Percentiles rank a stretch among this genome's conserved stretches.
These are phyloP conservation scores for Backusella parvicylindrica DNA, from an alignment of 192 early-diverging fungal species.

Conservation along the genomic window DNA sequence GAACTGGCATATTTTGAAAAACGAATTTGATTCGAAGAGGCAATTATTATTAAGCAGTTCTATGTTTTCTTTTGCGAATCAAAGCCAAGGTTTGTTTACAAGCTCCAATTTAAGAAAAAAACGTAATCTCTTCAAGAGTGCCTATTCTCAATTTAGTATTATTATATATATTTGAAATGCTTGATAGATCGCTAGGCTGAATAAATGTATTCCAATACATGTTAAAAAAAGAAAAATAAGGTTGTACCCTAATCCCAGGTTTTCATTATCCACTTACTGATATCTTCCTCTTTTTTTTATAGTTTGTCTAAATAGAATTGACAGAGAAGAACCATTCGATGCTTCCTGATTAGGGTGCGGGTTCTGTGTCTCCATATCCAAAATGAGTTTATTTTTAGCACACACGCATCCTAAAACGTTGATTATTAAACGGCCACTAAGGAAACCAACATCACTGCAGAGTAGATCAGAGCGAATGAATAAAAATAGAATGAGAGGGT, in stretches of 20 bases:
- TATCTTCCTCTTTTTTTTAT: not conserved
- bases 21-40: not conserved
- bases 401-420: not conserved
- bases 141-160: not conserved
- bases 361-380: not conserved
- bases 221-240: not conserved
- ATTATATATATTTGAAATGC: not conserved
- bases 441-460: not conserved
- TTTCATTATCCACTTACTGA: not conserved
- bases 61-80: not conserved
- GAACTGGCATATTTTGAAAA: not conserved
- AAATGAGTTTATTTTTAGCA: conserved; percentile 1
- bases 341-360: not conserved
- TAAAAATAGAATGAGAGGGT: not conserved
- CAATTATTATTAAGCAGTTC: not conserved
- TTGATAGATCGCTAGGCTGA: not conserved
- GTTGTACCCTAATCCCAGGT: not conserved
- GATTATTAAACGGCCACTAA: not conserved
- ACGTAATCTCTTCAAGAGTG: not conserved
- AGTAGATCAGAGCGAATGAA: not conserved
- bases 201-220: not conserved
- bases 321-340: not conserved
- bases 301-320: not conserved
- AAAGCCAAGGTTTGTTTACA: not conserved
- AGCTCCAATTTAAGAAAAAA: not conserved